phyloP scores from a whole-genome alignment of 2,329 filamentous ascomycete species.

The Coniochaeta sp. region DNA sequence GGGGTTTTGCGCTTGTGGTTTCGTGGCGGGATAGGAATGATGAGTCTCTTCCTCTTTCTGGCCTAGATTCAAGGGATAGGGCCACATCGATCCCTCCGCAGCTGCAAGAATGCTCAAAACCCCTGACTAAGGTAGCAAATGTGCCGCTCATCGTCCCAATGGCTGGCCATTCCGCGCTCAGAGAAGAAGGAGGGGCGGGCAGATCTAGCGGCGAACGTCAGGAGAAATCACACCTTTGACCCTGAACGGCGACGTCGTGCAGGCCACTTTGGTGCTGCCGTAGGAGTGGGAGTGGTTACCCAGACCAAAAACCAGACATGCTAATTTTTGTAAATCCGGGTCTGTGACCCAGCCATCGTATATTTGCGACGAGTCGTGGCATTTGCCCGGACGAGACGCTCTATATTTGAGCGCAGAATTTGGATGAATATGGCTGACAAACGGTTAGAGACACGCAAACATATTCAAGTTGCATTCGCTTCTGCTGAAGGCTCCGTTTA shows the following conservation, averaged over 20 bases:
- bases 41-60: slow-evolving; percentile 5
- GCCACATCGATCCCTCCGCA: background rate
- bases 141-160: background rate
- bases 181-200: background rate
- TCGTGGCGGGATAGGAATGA: slow-evolving; percentile 21
- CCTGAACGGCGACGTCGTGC: background rate
- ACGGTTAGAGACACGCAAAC: background rate
- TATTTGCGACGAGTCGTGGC: background rate
- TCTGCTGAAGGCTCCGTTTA: background rate
- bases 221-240: background rate
- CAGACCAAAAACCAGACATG: background rate
- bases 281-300: background rate
- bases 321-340: background rate
- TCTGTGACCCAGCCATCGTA: background rate
- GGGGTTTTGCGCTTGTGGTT: slow-evolving; percentile 20
- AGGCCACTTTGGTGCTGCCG: background rate
- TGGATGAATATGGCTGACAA: background rate
- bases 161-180: background rate
- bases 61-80: background rate
- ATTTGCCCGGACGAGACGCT: background rate
- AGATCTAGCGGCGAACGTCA: background rate
- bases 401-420: background rate
- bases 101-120: background rate
- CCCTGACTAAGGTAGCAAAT: background rate
- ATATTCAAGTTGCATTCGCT: background rate